A percentile compares a stretch with the other conserved stretches of the same genome.
Evolutionary conservation across 768 basidiomycete species (phyloP).

Genomic region (Podaxis carcinomalis): DNA sequence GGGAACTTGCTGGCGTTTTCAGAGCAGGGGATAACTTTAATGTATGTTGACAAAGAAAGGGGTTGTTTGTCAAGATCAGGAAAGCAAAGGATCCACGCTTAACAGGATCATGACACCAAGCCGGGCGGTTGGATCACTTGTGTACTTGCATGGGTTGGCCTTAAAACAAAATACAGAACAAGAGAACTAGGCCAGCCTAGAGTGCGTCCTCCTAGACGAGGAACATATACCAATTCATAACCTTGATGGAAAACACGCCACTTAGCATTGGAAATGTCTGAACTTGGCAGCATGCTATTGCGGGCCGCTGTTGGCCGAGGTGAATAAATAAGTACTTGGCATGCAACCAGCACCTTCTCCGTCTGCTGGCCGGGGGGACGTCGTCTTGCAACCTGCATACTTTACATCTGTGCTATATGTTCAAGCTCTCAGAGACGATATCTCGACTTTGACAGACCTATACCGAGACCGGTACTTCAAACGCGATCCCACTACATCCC

Average conservation of each 20-base stretch:
- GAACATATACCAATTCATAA: neutral
- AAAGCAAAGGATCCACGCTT: no score
- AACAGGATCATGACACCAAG: no score
- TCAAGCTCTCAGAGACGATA: constrained; percentile 58
- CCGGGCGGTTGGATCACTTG: no score
- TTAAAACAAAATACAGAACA: no score
- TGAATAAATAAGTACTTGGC: constrained; percentile 6
- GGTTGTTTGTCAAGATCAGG: no score
- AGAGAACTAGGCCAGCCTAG: no score
- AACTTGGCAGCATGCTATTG: neutral
- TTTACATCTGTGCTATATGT: constrained; percentile 79
- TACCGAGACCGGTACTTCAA: constrained; percentile 48
- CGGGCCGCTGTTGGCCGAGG: neutral
- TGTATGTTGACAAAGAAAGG: neutral
- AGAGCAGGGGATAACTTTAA: neutral
- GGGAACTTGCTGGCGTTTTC: neutral
- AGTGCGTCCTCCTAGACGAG: neutral
- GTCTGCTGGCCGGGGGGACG: constrained; percentile 43
- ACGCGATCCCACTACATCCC: constrained; percentile 26
- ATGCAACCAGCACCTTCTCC: constrained; percentile 52
- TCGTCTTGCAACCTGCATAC: constrained; percentile 67
- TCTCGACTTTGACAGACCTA: constrained; percentile 44
- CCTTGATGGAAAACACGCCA: neutral
- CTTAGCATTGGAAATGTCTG: neutral
- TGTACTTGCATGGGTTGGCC: no score